Percentiles rank a stretch among this genome's conserved stretches.
Evolutionary conservation across 2,329 filamentous ascomycete genomes (phyloP).

Genomic region (Whalleya microplaca): DNA sequence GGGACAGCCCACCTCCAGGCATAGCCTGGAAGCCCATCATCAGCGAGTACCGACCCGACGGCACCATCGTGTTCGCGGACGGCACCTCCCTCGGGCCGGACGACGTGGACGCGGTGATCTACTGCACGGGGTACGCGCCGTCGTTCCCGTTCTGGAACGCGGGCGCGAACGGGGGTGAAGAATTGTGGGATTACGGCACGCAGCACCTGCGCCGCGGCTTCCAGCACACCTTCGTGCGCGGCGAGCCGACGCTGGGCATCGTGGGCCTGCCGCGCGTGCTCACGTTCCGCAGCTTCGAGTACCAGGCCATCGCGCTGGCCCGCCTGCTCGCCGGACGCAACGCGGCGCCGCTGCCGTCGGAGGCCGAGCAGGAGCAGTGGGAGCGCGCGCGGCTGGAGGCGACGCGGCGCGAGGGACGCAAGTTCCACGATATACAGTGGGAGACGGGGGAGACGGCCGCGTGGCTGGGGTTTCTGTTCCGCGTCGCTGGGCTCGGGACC

Average conservation of each 20-base stretch:
- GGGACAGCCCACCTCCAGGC: constrained; percentile 47
- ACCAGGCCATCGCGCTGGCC: constrained; percentile 58
- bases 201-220: constrained; percentile 51
- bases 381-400: constrained; percentile 44
- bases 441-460: constrained; percentile 53
- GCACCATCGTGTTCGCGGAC: constrained; percentile 49
- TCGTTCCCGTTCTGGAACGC: constrained; percentile 56
- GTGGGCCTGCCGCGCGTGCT: constrained; percentile 55
- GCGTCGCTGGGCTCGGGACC: constrained; percentile 52
- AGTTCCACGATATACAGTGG: constrained; percentile 59
- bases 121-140: constrained; percentile 48
- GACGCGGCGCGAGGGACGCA: constrained; percentile 37
- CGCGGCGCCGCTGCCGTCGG: constrained; percentile 42
- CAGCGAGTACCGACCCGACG: constrained; percentile 41
- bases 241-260: constrained; percentile 52
- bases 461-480: constrained; percentile 51
- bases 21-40: constrained; percentile 60
- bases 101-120: constrained; percentile 45
- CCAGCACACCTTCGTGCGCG: constrained; percentile 56
- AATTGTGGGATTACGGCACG: constrained; percentile 53
- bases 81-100: constrained; percentile 39
- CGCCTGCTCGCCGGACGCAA: constrained; percentile 50
- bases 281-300: constrained; percentile 59
- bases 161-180: constrained; percentile 44
- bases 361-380: constrained; percentile 49